Percentiles rank a stretch among this genome's conserved stretches.
phyloP scores from a whole-genome alignment of 768 basidiomycete species.

The Guyanaporus albipodus region DNA sequence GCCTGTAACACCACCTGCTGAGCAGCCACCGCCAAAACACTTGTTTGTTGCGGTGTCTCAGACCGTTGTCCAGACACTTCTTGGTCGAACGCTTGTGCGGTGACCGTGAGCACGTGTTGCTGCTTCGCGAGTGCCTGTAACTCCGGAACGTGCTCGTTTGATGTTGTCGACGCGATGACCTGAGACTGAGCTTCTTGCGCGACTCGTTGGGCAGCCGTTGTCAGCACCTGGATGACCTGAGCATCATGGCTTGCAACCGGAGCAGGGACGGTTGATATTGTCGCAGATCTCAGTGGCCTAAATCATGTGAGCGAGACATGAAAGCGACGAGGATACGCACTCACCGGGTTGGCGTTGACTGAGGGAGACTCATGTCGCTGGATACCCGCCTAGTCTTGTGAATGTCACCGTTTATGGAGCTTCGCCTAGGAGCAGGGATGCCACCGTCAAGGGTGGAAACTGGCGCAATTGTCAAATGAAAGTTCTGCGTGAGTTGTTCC shows the following conservation, averaged over 20 bases:
- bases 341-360: conserved; percentile 30
- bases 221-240: conserved; percentile 74
- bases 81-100: conserved; percentile 73
- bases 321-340: conserved; percentile 1
- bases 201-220: conserved; percentile 72
- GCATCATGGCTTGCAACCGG: conserved; percentile 49
- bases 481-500: conserved; percentile 60
- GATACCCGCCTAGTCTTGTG: conserved; percentile 40
- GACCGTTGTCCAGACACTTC: conserved; percentile 54
- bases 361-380: conserved; percentile 37
- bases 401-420: conserved; percentile 44
- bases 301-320: conserved; percentile 5
- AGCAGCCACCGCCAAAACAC: conserved; percentile 66
- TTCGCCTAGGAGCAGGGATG: conserved; percentile 42
- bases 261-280: conserved; percentile 29
- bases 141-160: conserved; percentile 44
- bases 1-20: conserved; percentile 81
- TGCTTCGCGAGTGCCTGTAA: conserved; percentile 74
- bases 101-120: conserved; percentile 69
- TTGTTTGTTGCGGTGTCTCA: conserved; percentile 46
- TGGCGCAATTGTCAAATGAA: conserved; percentile 71
- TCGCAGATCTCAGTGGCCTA: conserved; percentile 32
- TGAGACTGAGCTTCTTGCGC: conserved; percentile 71
- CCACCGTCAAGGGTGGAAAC: conserved; percentile 47
- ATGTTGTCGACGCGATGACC: conserved; percentile 48